Base-by-base conservation (phyloP, 192 early-diverging fungal species). In the Paraglomus brasilianum region DNA sequence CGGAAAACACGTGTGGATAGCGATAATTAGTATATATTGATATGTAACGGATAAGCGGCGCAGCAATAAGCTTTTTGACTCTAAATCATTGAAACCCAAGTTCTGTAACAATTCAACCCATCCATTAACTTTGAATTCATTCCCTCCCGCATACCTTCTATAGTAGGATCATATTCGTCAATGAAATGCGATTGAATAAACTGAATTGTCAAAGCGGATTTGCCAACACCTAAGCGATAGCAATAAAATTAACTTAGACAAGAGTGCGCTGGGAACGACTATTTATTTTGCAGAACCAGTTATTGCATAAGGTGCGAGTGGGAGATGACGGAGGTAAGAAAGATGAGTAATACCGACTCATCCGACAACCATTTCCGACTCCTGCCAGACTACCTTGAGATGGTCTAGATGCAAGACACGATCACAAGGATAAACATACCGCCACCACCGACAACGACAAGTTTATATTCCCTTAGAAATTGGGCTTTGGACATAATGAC, bases 121-220 rank as follows among this genome's bases (percentile, higher is more conserved):
- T 22, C 1, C 61, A 5, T 6, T 38, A 46, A 5, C 14, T 11
- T 43, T 44, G 11, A 48, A 39, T 21, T n/a, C 4, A 0, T 56
- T 60, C 19, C 19, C 13, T 60, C 9, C 9, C 40, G 38, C 66
- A 64, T 85, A 83, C 85, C 87, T 82, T 98, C 96, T 66, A 96
- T 98, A 17, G 96, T 98, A 8, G 96, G 96, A 76, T 98, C 96
- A 74, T 98, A 98, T 72, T 90, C 90, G 70, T 93, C 87, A 51
- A 92, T 88, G 78, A 93, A 92, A 78, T 92, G 87, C 50, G 86
- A 87, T 73, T 89, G 87, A 60, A 89, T 91, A 62, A 91, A 89
- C 74, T 92, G 89, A 52, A 93, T 92, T 8, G 91, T 93, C 71
- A 93, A 73, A 58, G 91, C 91, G 43, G 89, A 90, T 78, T 93